These are phyloP conservation scores for Cercophora scortea DNA, from an alignment of 495 filamentous ascomycete species.

Conservation along the genomic window DNA sequence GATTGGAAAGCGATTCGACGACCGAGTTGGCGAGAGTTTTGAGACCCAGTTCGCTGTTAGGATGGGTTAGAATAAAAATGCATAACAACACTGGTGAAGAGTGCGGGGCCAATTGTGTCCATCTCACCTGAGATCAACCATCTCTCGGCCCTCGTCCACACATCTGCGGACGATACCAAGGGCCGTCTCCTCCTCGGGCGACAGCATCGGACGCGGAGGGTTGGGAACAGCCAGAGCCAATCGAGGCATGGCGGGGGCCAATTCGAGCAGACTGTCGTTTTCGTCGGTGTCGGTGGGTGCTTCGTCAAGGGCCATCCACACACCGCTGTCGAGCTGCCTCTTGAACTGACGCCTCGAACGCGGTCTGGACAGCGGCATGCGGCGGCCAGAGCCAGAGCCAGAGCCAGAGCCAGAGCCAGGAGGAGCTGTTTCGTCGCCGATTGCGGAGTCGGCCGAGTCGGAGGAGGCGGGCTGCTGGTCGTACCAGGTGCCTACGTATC, in stretches of 20 bases:
- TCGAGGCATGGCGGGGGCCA: conserved; percentile 10
- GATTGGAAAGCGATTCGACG: conserved; percentile 50
- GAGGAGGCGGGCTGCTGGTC: conserved; percentile 44
- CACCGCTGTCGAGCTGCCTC: conserved; percentile 68
- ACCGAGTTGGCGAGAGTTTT: conserved; percentile 34
- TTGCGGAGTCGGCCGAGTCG: conserved; percentile 26
- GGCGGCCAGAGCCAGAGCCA: too few species aligned
- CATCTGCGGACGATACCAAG: conserved; percentile 41
- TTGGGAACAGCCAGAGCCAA: conserved; percentile 1
- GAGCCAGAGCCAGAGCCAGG: too few species aligned
- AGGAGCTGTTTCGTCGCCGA: conserved; percentile 24
- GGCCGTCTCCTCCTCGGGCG: conserved; percentile 23
- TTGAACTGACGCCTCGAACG: conserved; percentile 51
- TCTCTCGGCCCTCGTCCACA: conserved; percentile 52
- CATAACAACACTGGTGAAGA: too few species aligned
- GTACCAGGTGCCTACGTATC: conserved; percentile 67
- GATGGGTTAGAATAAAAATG: neutral
- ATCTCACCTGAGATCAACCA: conserved; percentile 60
- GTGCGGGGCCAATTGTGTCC: neutral
- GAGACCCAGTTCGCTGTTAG: conserved; percentile 20
- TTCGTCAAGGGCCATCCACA: conserved; percentile 62
- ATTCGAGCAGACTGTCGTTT: conserved; percentile 23
- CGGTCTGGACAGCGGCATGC: conserved; percentile 26
- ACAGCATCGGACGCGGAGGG: conserved; percentile 1
- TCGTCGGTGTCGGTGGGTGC: conserved; percentile 35